Evolutionary conservation across 2,329 filamentous ascomycete genomes (phyloP), one percentile per base, ranked within the genome.

Genomic region (Raffaelea ambrosiae): DNA sequence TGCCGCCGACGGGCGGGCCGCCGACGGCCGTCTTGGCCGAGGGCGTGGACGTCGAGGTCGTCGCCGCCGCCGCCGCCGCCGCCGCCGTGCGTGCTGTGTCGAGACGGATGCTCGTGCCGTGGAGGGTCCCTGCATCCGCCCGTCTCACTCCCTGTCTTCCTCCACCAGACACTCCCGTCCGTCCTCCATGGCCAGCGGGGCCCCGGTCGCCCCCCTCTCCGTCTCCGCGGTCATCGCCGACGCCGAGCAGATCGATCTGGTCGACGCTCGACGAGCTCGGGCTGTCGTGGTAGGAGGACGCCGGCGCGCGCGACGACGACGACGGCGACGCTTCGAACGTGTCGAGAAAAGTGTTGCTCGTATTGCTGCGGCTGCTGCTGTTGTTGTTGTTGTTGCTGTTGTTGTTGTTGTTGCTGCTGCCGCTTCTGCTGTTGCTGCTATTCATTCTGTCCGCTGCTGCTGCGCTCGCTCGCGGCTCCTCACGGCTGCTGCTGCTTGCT

Each of bases 171-270:
- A 7, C 13, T 7, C 26, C 26, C 7, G 7, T 29, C 26, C 26
- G 26, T 13, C 26, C 7, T 29, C 13, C 26, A 13, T 29, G n/a
- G n/a, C n/a, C n/a, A n/a, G n/a, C n/a, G n/a, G n/a, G n/a, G 26
- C 26, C 26, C 26, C 26, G 26, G 26, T 29, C 26, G 7, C 7
- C 26, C 13, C 26, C 26, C 26, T 13, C 7, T 29, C 26, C 26
- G 26, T 29, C 13, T 29, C 26, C 26, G 52, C 61, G 52, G 52
- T 73, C 66, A 55, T 73, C 68, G 52, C 61, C 59, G 46, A 61
- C 58, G 53, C 62, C 62, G 36, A 71, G 60, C 41, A 68, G 61
- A 57, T 72, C 68, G 54, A 72, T 60, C 48, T 80, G 69, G 60
- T 77, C 73, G 55, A 67, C 26, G 43, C 26, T 29, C 26, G 26